Conservation (phyloP, 1,284 basidiomycete genomes). For the Caloboletus inedulis region DNA sequence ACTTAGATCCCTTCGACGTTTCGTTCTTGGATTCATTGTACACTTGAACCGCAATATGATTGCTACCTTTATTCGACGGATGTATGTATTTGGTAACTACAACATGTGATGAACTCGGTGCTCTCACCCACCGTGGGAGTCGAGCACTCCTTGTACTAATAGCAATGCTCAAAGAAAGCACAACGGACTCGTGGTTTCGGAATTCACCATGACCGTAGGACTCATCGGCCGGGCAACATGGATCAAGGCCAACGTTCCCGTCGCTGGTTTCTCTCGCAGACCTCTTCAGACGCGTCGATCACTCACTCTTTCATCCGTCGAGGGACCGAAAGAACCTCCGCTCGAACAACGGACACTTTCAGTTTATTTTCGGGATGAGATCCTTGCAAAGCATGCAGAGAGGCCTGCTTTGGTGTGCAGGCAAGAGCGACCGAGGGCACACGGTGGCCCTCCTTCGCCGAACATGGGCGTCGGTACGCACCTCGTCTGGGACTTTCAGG, state of each 20-base stretch:
- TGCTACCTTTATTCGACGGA: not conserved
- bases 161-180: not conserved
- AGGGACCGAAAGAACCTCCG: constrained; percentile 59
- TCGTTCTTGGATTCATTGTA: constrained; percentile 22
- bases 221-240: not conserved
- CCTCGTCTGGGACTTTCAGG: constrained; percentile 72
- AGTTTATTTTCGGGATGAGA: constrained; percentile 56
- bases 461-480: constrained; percentile 49
- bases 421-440: constrained; percentile 54
- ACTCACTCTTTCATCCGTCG: constrained; percentile 48
- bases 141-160: not conserved
- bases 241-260: not conserved
- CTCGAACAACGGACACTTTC: constrained; percentile 61
- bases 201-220: constrained; percentile 10
- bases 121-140: too few relatives aligned
- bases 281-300: constrained; percentile 2
- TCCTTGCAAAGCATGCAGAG: constrained; percentile 48
- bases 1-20: constrained; percentile 9
- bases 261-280: not conserved
- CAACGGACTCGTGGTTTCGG: not conserved
- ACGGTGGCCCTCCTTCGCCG: constrained; percentile 54
- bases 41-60: constrained; percentile 9
- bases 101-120: too few relatives aligned
- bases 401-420: constrained; percentile 66
- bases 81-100: not conserved